Percentiles rank a stretch among this genome's conserved stretches.
These are phyloP conservation scores for Scenedesmus sp. DNA, from an alignment of 163 green algal genomes.

Conservation along the genomic window DNA sequence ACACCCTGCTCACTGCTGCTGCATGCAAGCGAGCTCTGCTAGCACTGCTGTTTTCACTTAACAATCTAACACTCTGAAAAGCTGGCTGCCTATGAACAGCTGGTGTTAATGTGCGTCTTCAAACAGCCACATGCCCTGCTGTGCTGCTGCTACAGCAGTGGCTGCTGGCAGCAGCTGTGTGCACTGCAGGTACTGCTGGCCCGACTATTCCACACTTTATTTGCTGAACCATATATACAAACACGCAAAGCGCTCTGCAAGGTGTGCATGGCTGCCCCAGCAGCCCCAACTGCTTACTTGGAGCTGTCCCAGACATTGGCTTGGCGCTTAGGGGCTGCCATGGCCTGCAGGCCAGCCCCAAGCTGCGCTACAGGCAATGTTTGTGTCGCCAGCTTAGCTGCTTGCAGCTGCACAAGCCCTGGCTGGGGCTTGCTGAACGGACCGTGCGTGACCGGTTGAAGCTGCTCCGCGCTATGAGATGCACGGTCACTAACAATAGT, in stretches of 20 bases:
- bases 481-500: background rate
- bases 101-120: background rate
- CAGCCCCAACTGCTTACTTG: slow-evolving; percentile 51
- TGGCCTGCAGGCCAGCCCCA: slow-evolving; percentile 39
- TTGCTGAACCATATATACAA: too few relatives aligned
- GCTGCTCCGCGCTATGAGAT: background rate
- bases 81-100: background rate
- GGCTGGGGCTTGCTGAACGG: background rate
- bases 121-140: too few relatives aligned
- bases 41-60: background rate
- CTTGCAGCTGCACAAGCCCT: background rate
- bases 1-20: background rate
- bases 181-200: background rate
- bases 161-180: background rate
- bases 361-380: slow-evolving; percentile 6
- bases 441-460: background rate
- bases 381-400: slow-evolving; percentile 29
- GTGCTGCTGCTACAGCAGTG: background rate
- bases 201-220: background rate
- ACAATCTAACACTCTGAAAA: background rate
- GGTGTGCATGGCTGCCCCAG: background rate
- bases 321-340: slow-evolving; percentile 41
- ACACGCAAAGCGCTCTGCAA: background rate
- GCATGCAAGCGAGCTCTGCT: background rate
- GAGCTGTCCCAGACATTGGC: slow-evolving; percentile 54